Percentiles rank a stretch among this genome's conserved stretches.
Evolutionary conservation across 768 basidiomycete species (phyloP).

Genomic region (Inosperma sp.): DNA sequence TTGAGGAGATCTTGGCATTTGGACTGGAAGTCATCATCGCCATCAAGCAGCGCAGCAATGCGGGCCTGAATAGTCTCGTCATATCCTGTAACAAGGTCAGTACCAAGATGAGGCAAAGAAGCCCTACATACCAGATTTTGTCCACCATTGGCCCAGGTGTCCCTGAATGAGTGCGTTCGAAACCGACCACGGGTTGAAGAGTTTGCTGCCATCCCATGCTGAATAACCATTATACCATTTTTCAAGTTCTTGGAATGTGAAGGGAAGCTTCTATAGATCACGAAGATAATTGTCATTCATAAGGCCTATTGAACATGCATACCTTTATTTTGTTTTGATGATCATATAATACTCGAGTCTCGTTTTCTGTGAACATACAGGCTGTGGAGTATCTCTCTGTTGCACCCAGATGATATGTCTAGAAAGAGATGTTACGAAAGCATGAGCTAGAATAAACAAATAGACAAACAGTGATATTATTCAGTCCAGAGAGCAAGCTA

Average conservation of each 20-base stretch:
- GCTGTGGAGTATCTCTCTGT: conserved; percentile 1
- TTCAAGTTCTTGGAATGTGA: background rate
- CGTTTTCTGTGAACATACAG: conserved; percentile 2
- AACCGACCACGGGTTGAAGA: conserved; percentile 5
- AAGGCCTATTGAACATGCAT: background rate
- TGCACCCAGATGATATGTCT: conserved; percentile 1
- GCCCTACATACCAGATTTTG: background rate
- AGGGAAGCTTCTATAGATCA: background rate
- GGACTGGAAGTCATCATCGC: background rate
- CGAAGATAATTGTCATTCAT: background rate
- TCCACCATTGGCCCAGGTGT: background rate
- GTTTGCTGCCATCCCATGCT: background rate
- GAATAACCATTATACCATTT: conserved; percentile 8
- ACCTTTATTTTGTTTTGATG: background rate
- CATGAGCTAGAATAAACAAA: background rate
- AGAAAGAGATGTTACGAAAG: conserved; percentile 1
- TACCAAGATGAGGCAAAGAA: background rate
- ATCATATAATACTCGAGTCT: background rate
- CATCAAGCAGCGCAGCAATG: background rate
- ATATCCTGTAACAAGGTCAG: conserved; percentile 6
- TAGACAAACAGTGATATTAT: background rate
- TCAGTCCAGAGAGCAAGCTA: background rate
- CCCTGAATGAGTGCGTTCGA: conserved; percentile 1
- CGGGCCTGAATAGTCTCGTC: background rate
- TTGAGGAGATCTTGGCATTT: conserved; percentile 1